Evolutionary conservation across 1,284 basidiomycete genomes (phyloP).

Genomic region (Calocybe gambosa): DNA sequence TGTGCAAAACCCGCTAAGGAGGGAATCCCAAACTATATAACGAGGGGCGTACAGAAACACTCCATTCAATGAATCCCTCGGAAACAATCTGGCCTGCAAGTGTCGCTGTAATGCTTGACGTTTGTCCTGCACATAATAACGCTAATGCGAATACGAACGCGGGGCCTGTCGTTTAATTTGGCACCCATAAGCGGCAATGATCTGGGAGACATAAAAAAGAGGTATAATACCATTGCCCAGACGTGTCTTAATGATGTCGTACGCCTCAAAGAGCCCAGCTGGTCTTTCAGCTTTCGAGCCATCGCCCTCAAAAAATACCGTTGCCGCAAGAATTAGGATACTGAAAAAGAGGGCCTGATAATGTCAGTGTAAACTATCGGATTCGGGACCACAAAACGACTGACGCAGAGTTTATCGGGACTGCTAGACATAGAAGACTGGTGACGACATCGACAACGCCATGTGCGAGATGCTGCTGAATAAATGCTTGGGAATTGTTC

Average conservation of each 20-base stretch:
- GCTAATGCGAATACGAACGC: constrained; percentile 68
- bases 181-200: background rate
- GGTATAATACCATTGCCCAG: constrained; percentile 50
- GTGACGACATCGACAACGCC: constrained; percentile 50
- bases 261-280: constrained; percentile 64
- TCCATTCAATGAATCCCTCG: constrained; percentile 84
- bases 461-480: constrained; percentile 59
- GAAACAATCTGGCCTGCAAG: constrained; percentile 79
- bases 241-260: constrained; percentile 50
- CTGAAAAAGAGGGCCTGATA: constrained; percentile 21
- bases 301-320: constrained; percentile 51
- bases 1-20: background rate
- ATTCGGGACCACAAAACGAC: constrained; percentile 8
- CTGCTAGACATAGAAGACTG: constrained; percentile 57
- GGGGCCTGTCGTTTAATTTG: constrained; percentile 35
- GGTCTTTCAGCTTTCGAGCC: constrained; percentile 27
- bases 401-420: constrained; percentile 65
- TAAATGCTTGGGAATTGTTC: constrained; percentile 53
- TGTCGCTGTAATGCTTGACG: constrained; percentile 78
- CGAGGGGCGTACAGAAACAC: constrained; percentile 48
- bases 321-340: constrained; percentile 48
- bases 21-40: constrained; percentile 3
- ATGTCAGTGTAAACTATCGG: background rate
- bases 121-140: constrained; percentile 73
- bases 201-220: background rate